A percentile compares a stretch with the other conserved stretches of the same genome.
phyloP scores from a whole-genome alignment of 805 yeast genomes.

The Pichia kluyveri region DNA sequence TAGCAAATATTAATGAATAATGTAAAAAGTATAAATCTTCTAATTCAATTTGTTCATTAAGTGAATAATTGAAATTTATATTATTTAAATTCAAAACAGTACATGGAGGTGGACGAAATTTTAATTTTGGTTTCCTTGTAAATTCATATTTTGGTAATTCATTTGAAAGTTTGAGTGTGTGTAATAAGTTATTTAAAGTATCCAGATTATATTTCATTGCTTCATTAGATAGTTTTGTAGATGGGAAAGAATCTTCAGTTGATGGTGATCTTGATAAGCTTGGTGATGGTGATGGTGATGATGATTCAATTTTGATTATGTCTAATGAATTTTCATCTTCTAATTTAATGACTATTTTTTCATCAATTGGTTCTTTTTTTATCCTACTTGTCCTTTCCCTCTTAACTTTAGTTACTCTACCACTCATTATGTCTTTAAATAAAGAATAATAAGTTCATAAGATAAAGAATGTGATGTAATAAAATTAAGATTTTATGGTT shows the following conservation, averaged over 20 bases:
- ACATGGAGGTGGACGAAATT: slow-evolving; percentile 38
- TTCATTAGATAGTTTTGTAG: background rate
- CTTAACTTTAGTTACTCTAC: no score
- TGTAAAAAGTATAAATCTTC: slow-evolving; percentile 40
- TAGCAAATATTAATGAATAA: slow-evolving; percentile 46
- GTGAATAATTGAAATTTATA: slow-evolving; percentile 18
- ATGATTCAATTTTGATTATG: background rate
- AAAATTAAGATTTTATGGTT: no score
- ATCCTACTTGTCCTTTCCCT: background rate
- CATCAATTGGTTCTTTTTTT: background rate
- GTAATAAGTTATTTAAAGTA: slow-evolving; percentile 1
- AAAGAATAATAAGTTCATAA: no score
- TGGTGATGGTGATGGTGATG: background rate
- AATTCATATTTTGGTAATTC: slow-evolving; percentile 10
- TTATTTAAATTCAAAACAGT: slow-evolving; percentile 32
- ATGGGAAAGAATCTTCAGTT: background rate
- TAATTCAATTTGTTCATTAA: slow-evolving; percentile 28
- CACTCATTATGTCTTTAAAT: no score
- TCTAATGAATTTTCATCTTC: background rate
- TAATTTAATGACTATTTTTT: background rate
- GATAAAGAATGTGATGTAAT: no score
- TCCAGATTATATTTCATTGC: background rate
- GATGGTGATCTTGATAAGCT: no score
- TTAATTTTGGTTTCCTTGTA: slow-evolving; percentile 35
- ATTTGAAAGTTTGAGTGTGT: slow-evolving; percentile 2